Evolutionary conservation across 257 asterid species (phyloP), one percentile per base, ranked within the genome.

Genomic region (Rauvolfia tetraphylla): DNA sequence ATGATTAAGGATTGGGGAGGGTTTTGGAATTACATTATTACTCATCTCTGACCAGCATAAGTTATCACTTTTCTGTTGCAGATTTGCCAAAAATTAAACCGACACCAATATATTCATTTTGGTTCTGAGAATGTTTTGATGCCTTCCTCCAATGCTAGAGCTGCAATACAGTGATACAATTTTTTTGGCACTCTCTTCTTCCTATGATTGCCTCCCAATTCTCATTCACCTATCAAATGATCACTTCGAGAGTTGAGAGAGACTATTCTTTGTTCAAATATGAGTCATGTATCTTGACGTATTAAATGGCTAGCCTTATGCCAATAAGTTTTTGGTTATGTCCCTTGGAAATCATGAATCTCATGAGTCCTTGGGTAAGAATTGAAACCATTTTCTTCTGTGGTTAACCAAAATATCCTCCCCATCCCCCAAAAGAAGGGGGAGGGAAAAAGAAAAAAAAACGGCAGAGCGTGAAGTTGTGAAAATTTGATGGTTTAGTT

Each of bases 21-120:
- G 36, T 18, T 0, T 2, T 63, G 36, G 42, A 33, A 31, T 33
- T 65, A 29, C 68, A 0, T 31, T 14, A 33, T 46, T 33, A 4
- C 44, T 33, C n/a, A 33, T 34, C 27, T 34, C 70, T 7, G 25
- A 65, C 46, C 14, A 33, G 18, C 2, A 7, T 13, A 34, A 65
- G 46, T 18, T 65, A 33, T 65, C 70, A 34, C 13, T 34, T 14
- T 34, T 65, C 36, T 34, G 13, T 65, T 65, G 46, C 46, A 65
- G 70, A 65, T 65, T 65, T 65, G 46, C 44, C 70, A 34, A 34
- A 65, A 34, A 46, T 34, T 34, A 65, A 56, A 65, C 68, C 70
- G 7, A 33, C 23, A 65, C 10, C 15, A 65, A 65, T 14, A 65
- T 7, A 34, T 18, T 65, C 15, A 65, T 65, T 65, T 65, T 18